Base-by-base conservation (phyloP, 768 basidiomycete genomes). In the Kwoniella botswanensis region DNA sequence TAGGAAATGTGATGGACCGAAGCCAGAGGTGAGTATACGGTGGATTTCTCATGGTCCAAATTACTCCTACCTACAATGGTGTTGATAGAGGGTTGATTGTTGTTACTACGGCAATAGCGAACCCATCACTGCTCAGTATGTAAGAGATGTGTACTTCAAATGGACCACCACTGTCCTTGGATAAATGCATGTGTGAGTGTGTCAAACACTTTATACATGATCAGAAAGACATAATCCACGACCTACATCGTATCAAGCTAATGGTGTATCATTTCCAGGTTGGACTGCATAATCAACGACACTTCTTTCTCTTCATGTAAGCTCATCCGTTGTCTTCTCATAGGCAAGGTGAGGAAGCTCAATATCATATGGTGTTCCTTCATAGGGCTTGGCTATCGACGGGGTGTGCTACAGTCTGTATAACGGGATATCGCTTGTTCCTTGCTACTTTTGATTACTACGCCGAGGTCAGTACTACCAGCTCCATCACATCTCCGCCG, bases 241-340 rank as follows among this genome's bases (percentile, higher is more conserved):
- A 66, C 12, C 41, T 18, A 35, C 3, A 7, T 9, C 35, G 35
- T 35, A 35, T 35, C 7, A 42, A 44, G 26, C 29, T 69, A 21
- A 60, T 35, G 35, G 35, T 35, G 3, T 35, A 35, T 35, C 35
- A 35, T 35, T 35, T 35, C 35, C 6, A 84, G 84, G 84, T 99
- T 55, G 96, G 96, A 12, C 83, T 98, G 7, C 87, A 96, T 81
- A 99, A 98, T 76, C 95, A 98, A 80, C 90, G 96, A 0, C 94
- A 98, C 84, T 99, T 99, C 77, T 88, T 96, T 50, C 85, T 98
- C 58, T 99, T 98, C 87, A 91, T 98, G 93, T 93, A 72, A 66
- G 90, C 17, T 15, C 35, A 7, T 35, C 5, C 35, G 35, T 35
- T 35, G 35, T 9, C 6, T 7, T 35, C 35, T 35, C 35, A 35